These are phyloP conservation scores for Eruca vesicaria DNA, from an alignment of 441 rosid species.

Conservation along the genomic window DNA sequence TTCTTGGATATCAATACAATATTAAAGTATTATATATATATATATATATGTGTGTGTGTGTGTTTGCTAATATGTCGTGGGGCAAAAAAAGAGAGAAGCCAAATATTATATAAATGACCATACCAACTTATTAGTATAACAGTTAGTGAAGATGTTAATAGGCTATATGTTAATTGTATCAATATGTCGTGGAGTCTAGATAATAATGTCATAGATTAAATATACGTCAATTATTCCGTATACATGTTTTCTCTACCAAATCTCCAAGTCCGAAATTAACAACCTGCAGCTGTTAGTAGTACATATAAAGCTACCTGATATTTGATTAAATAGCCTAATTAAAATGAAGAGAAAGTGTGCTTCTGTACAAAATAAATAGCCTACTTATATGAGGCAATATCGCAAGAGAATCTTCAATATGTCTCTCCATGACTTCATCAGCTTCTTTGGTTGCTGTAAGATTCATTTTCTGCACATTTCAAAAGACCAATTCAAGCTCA, in stretches of 20 bases:
- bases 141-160: not conserved
- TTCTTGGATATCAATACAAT: not conserved
- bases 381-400: no score
- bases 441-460: no score
- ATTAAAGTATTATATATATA: not conserved
- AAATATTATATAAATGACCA: not conserved
- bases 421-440: no score
- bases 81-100: not conserved
- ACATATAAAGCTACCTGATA: not conserved
- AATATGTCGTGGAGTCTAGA: not conserved
- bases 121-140: not conserved
- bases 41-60: no score
- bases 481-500: no score
- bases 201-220: not conserved
- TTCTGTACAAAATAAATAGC: no score
- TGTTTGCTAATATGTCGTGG: not conserved
- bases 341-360: no score
- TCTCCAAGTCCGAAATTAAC: not conserved
- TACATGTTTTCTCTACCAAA: not conserved
- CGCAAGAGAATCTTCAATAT: no score
- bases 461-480: no score
- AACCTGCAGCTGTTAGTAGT: not conserved
- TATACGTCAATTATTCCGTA: not conserved
- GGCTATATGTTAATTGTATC: not conserved
- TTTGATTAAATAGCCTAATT: not conserved